phyloP scores from a whole-genome alignment of 495 filamentous ascomycete genomes.

The Platismatia glauca region DNA sequence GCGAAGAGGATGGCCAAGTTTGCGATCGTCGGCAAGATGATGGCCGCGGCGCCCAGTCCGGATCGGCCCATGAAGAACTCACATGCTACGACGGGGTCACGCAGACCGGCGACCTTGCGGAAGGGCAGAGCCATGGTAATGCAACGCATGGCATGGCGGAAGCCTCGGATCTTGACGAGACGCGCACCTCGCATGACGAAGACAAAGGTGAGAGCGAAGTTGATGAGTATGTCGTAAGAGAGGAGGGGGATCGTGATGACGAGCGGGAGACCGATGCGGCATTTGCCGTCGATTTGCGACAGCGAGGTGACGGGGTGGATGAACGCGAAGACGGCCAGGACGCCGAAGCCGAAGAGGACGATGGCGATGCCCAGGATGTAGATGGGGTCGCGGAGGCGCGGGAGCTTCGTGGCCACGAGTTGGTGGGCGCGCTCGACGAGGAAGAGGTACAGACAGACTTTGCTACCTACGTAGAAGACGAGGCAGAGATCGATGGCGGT shows the following conservation, averaged over 20 bases:
- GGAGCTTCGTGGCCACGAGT: slow-evolving; percentile 21
- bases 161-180: background rate
- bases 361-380: slow-evolving; percentile 20
- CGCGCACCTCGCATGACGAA: background rate
- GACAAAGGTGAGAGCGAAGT: background rate
- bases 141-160: background rate
- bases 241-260: slow-evolving; percentile 28
- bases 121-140: background rate
- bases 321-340: slow-evolving; percentile 30
- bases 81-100: slow-evolving; percentile 9
- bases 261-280: slow-evolving; percentile 31
- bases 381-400: slow-evolving; percentile 16
- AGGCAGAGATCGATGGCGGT: slow-evolving; percentile 30
- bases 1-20: slow-evolving; percentile 27
- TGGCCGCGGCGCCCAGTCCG: slow-evolving; percentile 22
- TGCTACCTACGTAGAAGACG: slow-evolving; percentile 29
- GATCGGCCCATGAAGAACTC: slow-evolving; percentile 25
- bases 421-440: slow-evolving; percentile 32
- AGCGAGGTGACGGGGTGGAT: slow-evolving; percentile 25
- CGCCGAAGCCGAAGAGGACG: slow-evolving; percentile 28
- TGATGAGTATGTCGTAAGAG: slow-evolving; percentile 6
- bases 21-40: slow-evolving; percentile 30
- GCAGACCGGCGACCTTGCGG: background rate
- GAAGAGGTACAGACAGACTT: slow-evolving; percentile 31
- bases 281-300: slow-evolving; percentile 23